These are phyloP conservation scores for Jatropha multifida DNA, from an alignment of 441 rosid species.

Conservation along the genomic window DNA sequence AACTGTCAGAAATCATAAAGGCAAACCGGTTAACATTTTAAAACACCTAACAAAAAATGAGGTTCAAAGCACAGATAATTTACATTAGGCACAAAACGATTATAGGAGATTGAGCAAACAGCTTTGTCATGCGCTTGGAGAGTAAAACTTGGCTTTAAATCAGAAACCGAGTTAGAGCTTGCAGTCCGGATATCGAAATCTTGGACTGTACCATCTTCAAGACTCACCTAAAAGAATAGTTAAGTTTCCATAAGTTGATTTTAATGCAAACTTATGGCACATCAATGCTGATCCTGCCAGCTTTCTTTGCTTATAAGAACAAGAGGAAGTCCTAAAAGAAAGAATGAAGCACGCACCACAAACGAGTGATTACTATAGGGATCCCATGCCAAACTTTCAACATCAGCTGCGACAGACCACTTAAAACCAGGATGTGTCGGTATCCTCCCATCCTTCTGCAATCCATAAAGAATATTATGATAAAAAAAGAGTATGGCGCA, in stretches of 20 bases:
- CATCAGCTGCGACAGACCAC: conserved; percentile 74
- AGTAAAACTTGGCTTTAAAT: conserved; percentile 60
- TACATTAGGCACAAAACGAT: conserved; percentile 42
- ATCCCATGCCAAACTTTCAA: conserved; percentile 95
- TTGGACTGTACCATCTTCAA: conserved; percentile 84
- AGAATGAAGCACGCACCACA: conserved; percentile 58
- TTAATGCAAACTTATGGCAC: not conserved
- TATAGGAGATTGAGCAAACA: conserved; percentile 55
- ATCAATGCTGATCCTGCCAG: not conserved
- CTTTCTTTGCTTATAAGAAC: not conserved
- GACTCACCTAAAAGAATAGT: conserved; percentile 53
- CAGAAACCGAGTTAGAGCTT: conserved; percentile 46
- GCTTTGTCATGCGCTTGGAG: conserved; percentile 86
- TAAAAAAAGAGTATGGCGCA: conserved; percentile 7
- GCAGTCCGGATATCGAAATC: conserved; percentile 79
- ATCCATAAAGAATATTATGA: conserved; percentile 11
- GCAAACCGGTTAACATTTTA: not conserved
- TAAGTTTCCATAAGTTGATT: conserved; percentile 1
- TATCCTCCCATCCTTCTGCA: conserved; percentile 81
- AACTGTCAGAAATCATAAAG: conserved; percentile 22
- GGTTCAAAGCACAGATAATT: not conserved
- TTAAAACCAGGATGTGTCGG: conserved; percentile 76
- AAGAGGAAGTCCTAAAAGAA: not conserved
- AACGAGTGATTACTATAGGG: conserved; percentile 73
- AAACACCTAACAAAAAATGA: not conserved